Conservation (phyloP, 768 basidiomycete genomes). For the Cystofilobasidium capitatum region DNA sequence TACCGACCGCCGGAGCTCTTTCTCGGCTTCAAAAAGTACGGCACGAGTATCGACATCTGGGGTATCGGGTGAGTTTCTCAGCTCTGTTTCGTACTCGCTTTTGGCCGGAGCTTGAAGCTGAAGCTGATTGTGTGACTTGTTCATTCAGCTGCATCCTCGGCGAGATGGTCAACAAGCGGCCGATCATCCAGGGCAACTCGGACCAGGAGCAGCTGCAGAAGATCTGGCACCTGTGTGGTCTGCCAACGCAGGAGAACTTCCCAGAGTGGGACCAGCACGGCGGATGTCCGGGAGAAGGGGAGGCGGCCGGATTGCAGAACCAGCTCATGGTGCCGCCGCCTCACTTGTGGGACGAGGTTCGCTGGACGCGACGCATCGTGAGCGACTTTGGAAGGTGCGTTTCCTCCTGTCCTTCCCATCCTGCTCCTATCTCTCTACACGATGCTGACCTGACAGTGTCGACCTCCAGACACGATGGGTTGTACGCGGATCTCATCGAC, state of each 20-base stretch:
- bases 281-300: constrained; percentile 31
- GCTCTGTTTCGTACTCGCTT: neutral
- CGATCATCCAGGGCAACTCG: constrained; percentile 75
- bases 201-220: constrained; percentile 86
- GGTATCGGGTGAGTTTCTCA: constrained; percentile 66
- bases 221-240: constrained; percentile 83
- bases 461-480: neutral
- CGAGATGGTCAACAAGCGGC: constrained; percentile 82
- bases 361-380: neutral
- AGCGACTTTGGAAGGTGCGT: constrained; percentile 2
- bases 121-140: neutral
- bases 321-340: constrained; percentile 9
- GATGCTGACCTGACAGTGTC: constrained; percentile 37
- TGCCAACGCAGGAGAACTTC: constrained; percentile 47
- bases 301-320: constrained; percentile 30
- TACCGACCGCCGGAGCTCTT: constrained; percentile 88
- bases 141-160: constrained; percentile 73
- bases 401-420: constrained; percentile 48
- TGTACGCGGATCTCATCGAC: constrained; percentile 69
- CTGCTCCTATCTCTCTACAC: neutral
- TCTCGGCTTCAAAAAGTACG: constrained; percentile 78
- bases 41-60: constrained; percentile 94
- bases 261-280: constrained; percentile 41
- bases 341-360: neutral
- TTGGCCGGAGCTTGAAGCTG: neutral